Evolutionary conservation across 495 filamentous ascomycete species (phyloP).

Genomic region (Poronia punctata): DNA sequence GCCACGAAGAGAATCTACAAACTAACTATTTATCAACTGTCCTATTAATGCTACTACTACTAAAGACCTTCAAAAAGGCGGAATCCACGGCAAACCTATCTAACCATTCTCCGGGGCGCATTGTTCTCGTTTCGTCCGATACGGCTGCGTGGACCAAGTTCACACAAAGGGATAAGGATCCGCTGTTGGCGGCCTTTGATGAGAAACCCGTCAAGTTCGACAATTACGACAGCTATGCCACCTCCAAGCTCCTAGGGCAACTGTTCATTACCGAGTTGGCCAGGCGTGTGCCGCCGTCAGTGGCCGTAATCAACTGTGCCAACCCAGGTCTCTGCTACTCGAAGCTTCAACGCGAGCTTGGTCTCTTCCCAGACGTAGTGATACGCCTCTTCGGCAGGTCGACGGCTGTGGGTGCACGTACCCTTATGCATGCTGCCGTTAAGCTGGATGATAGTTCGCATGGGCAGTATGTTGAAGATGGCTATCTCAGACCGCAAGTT

Average conservation of each 20-base stretch:
- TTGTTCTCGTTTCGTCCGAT: slow-evolving; percentile 32
- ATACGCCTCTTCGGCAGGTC: background rate
- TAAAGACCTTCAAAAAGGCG: slow-evolving; percentile 23
- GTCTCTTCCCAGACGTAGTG: background rate
- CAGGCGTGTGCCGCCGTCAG: slow-evolving; percentile 5
- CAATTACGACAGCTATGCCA: slow-evolving; percentile 25
- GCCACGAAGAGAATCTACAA: slow-evolving; percentile 39
- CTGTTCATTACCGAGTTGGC: slow-evolving; percentile 41
- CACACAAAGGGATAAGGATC: slow-evolving; percentile 24
- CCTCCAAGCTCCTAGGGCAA: slow-evolving; percentile 45
- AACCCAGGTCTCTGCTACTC: slow-evolving; percentile 13
- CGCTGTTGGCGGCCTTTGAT: slow-evolving; percentile 33
- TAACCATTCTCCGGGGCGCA: slow-evolving; percentile 3
- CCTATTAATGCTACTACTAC: slow-evolving; percentile 28
- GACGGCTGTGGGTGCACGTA: background rate
- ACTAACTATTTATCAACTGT: slow-evolving; percentile 46
- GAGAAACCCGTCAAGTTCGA: slow-evolving; percentile 18
- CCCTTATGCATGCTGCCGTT: background rate
- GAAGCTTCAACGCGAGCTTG: background rate
- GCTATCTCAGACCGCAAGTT: no score
- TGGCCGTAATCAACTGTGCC: slow-evolving; percentile 5
- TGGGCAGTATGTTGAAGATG: background rate
- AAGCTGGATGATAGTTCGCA: background rate
- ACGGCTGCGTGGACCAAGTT: slow-evolving; percentile 24
- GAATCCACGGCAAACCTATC: slow-evolving; percentile 9